These are phyloP conservation scores for Leptomonas pyrrhocoris DNA, from an alignment of 208 protist genomes.

Conservation along the genomic window DNA sequence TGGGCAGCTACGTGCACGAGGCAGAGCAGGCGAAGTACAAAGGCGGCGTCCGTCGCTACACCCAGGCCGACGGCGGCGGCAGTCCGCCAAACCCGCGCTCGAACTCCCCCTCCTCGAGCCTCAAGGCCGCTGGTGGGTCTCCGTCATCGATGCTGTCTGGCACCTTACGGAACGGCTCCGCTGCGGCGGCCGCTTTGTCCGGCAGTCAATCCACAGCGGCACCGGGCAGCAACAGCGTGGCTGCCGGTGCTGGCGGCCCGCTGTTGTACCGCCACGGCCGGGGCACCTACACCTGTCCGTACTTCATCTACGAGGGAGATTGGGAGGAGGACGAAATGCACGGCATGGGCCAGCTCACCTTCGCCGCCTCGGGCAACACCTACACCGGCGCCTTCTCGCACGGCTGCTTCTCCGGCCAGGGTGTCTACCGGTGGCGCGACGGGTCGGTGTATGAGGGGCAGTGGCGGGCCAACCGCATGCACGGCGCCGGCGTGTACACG, in stretches of 20 bases:
- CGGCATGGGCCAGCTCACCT: conserved; percentile 66
- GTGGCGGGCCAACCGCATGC: conserved; percentile 85
- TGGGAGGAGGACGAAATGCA: conserved; percentile 90
- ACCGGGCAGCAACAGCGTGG: not conserved
- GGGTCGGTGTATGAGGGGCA: conserved; percentile 73
- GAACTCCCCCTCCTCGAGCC: not conserved
- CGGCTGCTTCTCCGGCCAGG: conserved; percentile 76
- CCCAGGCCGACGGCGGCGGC: not conserved
- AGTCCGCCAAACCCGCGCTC: not conserved
- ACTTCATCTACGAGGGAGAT: conserved; percentile 78
- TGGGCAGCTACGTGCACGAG: conserved; percentile 76
- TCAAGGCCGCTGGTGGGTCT: not conserved
- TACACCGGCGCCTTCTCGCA: conserved; percentile 69
- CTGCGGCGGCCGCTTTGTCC: too few relatives aligned
- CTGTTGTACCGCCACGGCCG: conserved; percentile 67
- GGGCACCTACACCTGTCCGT: conserved; percentile 70
- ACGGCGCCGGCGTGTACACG: conserved; percentile 86
- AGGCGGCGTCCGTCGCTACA: conserved; percentile 66
- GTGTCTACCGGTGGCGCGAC: conserved; percentile 70
- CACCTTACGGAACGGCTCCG: not conserved
- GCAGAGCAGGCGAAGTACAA: conserved; percentile 59
- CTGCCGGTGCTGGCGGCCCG: conserved; percentile 1
- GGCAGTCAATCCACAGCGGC: too few relatives aligned
- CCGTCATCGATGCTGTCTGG: not conserved
- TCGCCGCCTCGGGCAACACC: conserved; percentile 50